Percentiles rank a stretch among this genome's conserved stretches.
phyloP scores from a whole-genome alignment of 495 filamentous ascomycete species.

The Penicillium maclennaniae region DNA sequence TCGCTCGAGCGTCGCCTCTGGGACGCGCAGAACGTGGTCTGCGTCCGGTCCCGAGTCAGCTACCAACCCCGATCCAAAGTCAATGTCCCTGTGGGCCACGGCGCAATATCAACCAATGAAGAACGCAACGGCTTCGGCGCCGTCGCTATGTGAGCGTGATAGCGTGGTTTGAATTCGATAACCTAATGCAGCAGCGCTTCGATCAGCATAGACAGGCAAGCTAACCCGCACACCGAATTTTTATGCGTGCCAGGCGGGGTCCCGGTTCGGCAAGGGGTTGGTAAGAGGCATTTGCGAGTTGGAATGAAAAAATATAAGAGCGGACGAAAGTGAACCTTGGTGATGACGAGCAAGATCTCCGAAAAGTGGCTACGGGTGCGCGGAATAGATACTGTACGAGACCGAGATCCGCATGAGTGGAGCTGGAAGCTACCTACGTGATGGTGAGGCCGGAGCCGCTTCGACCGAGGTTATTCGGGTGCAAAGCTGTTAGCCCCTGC shows the following conservation, averaged over 20 bases:
- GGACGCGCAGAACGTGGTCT: constrained; percentile 29
- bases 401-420: constrained; percentile 25
- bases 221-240: constrained; percentile 20
- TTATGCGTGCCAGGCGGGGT: constrained; percentile 9
- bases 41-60: constrained; percentile 38
- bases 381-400: constrained; percentile 18
- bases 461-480: background rate
- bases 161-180: constrained; percentile 20
- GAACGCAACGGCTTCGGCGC: constrained; percentile 33
- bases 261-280: background rate
- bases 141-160: constrained; percentile 21
- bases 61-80: constrained; percentile 37
- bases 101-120: constrained; percentile 38
- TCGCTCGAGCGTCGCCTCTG: constrained; percentile 16
- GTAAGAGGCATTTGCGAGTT: constrained; percentile 25
- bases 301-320: constrained; percentile 35
- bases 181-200: constrained; percentile 15
- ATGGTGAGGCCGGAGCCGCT: constrained; percentile 34
- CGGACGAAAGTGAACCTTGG: constrained; percentile 7
- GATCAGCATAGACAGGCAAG: constrained; percentile 18
- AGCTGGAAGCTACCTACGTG: constrained; percentile 28
- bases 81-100: constrained; percentile 42
- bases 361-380: background rate
- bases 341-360: background rate
- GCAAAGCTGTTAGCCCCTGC: background rate